phyloP scores from a whole-genome alignment of 257 asterid species.

The Gardenia jasminoides region DNA sequence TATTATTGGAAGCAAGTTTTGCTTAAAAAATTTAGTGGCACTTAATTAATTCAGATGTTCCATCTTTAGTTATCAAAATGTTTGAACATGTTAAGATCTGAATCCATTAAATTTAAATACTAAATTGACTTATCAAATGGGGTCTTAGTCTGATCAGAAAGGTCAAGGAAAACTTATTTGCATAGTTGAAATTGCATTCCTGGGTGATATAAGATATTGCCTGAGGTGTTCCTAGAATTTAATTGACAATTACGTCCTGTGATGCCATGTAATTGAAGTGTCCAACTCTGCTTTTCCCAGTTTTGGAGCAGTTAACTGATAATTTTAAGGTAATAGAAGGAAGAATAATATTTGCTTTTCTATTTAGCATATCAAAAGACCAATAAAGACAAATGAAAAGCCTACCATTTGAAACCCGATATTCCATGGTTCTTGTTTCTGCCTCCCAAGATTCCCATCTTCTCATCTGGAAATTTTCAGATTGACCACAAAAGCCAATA shows the following conservation, averaged over 20 bases:
- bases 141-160: neutral
- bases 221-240: no score
- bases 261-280: neutral
- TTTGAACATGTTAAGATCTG: no score
- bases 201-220: no score
- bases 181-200: no score
- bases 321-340: neutral
- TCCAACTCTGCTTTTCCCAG: neutral
- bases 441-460: constrained; percentile 82
- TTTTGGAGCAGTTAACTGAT: neutral
- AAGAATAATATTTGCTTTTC: neutral
- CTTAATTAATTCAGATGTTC: no score
- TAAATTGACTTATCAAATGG: no score
- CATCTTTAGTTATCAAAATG: no score
- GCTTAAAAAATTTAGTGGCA: no score
- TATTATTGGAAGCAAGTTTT: no score
- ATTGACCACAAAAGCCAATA: constrained; percentile 1
- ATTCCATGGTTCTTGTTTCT: constrained; percentile 70
- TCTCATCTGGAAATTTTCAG: constrained; percentile 49
- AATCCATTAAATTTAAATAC: no score
- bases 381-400: neutral
- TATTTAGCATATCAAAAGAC: neutral
- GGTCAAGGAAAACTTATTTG: no score
- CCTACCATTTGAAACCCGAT: constrained; percentile 66
- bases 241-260: neutral